Base-by-base conservation (phyloP, 2,329 filamentous ascomycete genomes). In the Zymoseptoria passerinii region DNA sequence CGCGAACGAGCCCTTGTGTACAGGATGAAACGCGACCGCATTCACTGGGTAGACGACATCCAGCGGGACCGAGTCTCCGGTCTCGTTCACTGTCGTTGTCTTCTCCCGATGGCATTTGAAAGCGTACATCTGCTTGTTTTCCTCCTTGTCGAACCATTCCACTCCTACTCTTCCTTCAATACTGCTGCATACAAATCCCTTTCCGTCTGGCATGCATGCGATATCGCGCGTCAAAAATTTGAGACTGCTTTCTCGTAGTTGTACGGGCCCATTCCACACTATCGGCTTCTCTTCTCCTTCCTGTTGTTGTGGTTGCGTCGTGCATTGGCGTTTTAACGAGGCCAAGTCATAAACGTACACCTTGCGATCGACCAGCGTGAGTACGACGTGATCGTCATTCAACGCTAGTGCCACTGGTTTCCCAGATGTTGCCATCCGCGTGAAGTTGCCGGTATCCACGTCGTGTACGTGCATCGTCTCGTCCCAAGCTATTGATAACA, bases 41-140 rank as follows among this genome's bases (percentile, higher is more conserved):
- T 96, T 94, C 65, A 96, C 92, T 0, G 92, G 92, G 69, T 92
- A 96, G 2, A 96, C 90, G 4, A 96, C 81, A 68, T 96, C 92
- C 28, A 81, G 84, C 53, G 84, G 84, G 51, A 55, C 54, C 50
- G 81, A 73, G 8, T 81, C 80, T 27, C 56, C 63, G 4, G 58
- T 55, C 52, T 57, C 81, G 1, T 83, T 75, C 8, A 79, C 80
- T 1, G 85, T 81, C 72, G 94, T 76, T 7, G 80, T 81, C 2
- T 85, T 81, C 73, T 95, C 90, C 4, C 94, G 84, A 75, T 99
- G 94, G 75, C 94, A 99, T 75, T 99, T 99, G 83, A 99, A 99
- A 13, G 94, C 94, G 73, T 97, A 99, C 74, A 96, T 97, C 65
- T 92, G 84, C 48, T 89, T 87, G 76, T 97, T 92, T 3, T 89